Base-by-base conservation (phyloP, 176 grass and related monocot genomes). In the Zea luxurians region DNA sequence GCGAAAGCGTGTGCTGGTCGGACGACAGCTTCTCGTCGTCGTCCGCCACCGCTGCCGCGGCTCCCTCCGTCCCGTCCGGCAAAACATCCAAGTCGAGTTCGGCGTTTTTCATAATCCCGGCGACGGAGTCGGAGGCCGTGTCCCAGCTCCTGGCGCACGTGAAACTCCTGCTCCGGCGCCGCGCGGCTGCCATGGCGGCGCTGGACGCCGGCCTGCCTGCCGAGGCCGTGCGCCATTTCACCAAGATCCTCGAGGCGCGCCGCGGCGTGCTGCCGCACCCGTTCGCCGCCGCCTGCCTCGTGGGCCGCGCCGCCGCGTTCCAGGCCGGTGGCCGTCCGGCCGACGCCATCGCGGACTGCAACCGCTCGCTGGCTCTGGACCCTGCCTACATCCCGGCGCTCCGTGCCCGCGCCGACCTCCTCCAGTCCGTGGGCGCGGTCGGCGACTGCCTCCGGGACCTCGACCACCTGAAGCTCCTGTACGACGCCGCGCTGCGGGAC, bases 401-500 rank as follows among this genome's bases (percentile, higher is more conserved):
- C n/a, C 88, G 92, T 2, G 85, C 90, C 20, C 96, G 96, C 16
- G 88, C 96, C 12, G 90, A 88, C 63, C 86, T 99, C 12, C 88
- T 95, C 12, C 85, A 93, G 71, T 82, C 86, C 16, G 86, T 99
- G 21, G 71, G 85, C 2, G 90, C 92, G 0, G 70, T 95, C 37
- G 75, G 83, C 16, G 96, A 99, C 48, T 95, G 86, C 54, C 92
- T 99, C 47, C 91, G 88, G 7, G 96, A 99, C 82, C 89, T 96
- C 0, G 96, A 99, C 61, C 96, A 99, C 82, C 72, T 99, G 18
- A 99, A 96, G 37, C 92, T 99, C 42, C 82, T 99, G 0, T 94
- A 99, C 35, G 92, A 99, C 48, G 88, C 92, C 42, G 91, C 91
- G 18, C 89, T 99, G 69, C 92, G 96, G 0, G 96, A 99, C 15